Conservation (phyloP, 169 alveolate species). For the Eimeria maxima region DNA sequence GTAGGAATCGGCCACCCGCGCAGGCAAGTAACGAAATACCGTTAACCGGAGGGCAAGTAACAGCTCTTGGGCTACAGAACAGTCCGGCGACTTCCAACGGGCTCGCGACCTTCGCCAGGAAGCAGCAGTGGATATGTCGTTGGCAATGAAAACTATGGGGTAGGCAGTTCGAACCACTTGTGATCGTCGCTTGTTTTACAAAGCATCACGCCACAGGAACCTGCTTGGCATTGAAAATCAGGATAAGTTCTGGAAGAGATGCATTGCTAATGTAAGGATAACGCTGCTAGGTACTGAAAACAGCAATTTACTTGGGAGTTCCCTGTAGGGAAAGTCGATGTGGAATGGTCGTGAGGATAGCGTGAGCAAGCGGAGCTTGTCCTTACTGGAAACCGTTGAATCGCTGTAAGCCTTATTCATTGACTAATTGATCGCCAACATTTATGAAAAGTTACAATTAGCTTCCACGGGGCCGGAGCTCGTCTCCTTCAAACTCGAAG, state of each 20-base stretch:
- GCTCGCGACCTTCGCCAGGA: slow-evolving; percentile 79
- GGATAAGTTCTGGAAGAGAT: slow-evolving; percentile 64
- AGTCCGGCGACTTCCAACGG: slow-evolving; percentile 71
- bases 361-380: slow-evolving; percentile 73
- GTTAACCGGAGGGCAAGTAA: not conserved
- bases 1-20: slow-evolving; percentile 69
- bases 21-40: slow-evolving; percentile 56
- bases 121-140: slow-evolving; percentile 73
- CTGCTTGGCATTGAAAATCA: slow-evolving; percentile 74
- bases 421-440: not conserved
- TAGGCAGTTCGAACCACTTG: not conserved
- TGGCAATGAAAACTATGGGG: slow-evolving; percentile 82
- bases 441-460: not conserved
- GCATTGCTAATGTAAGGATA: slow-evolving; percentile 45
- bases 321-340: slow-evolving; percentile 47
- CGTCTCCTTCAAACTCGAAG: slow-evolving; percentile 74
- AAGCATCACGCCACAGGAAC: not conserved
- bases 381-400: slow-evolving; percentile 57
- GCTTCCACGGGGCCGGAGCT: slow-evolving; percentile 73
- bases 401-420: slow-evolving; percentile 34
- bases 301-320: not conserved
- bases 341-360: slow-evolving; percentile 73
- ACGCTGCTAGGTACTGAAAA: not conserved
- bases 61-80: slow-evolving; percentile 32
- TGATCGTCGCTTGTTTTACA: not conserved